Base-by-base conservation (phyloP, 768 basidiomycete genomes). In the Boletus coccyginus region DNA sequence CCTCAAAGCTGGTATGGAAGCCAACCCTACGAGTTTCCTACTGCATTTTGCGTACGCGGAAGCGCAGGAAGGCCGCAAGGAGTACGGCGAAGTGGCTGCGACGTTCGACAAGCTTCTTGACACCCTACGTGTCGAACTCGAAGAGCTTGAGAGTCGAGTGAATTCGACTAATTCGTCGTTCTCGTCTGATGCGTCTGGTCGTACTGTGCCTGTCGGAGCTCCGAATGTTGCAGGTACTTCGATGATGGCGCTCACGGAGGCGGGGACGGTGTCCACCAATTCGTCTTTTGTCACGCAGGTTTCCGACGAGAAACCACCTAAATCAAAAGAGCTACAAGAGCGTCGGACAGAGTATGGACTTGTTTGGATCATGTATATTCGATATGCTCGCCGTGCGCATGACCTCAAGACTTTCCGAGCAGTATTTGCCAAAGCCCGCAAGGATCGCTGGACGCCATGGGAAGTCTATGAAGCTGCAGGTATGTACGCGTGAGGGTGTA, bases 401-500 rank as follows among this genome's bases (percentile, higher is more conserved):
- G 92, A 92, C 19, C 81, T 92, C 62, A 90, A 90, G 71, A 77
- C 87, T 4, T 87, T 89, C 40, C 78, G 95, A 53, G 76, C 78
- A 0, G 75, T 94, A 7, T 98, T 98, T 64, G 82, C 81, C 19
- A 88, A 87, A 71, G 92, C 94, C 12, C 79, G 94, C 62, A 90
- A 85, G 66, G 82, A 83, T 53, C 80, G 79, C 45, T 90, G 81
- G 82, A 82, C 82, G 2, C 80, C 91, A 16, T 98, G 97, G 97
- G 90, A 95, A 65, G 89, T 93, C 0, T 96, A 87, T 64, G 95
- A 98, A 70, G 90, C 94, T 42, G 87, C 92, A 52, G 94, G 94
- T 95, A 46, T 42, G 51, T 62, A 45, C 21, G 46, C 6, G 42
- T 52, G 27, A 49, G 38, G 8, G 32, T 40, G 45, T 51, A 43